Evolutionary conservation across 306 rosid genomes (phyloP).

Genomic region (Acmispon strigosus): DNA sequence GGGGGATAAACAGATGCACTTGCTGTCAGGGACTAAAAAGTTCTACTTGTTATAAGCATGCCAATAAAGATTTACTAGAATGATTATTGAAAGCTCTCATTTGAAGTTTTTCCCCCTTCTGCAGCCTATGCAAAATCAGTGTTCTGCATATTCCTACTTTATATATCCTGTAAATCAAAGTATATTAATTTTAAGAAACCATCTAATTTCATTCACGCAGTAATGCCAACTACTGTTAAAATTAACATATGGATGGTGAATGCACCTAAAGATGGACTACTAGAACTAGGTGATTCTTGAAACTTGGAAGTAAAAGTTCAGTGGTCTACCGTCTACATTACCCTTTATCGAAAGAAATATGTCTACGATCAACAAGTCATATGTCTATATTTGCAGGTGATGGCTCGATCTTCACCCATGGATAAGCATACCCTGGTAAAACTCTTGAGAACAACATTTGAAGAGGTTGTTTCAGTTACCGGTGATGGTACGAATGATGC

Average conservation of each 20-base stretch:
- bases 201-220: background rate
- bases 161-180: background rate
- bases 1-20: background rate
- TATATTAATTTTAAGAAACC: background rate
- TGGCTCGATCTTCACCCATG: conserved; percentile 98
- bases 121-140: conserved; percentile 8
- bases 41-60: background rate
- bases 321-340: background rate
- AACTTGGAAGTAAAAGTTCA: conserved; percentile 1
- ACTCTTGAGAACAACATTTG: conserved; percentile 73
- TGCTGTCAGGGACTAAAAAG: background rate
- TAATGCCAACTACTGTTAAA: background rate
- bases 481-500: conserved; percentile 99
- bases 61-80: background rate
- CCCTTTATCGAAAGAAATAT: conserved; percentile 7
- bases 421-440: conserved; percentile 92
- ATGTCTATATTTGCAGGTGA: conserved; percentile 52
- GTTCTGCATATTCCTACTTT: background rate
- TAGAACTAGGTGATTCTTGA: conserved; percentile 2
- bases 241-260: background rate
- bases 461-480: conserved; percentile 95
- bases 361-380: background rate
- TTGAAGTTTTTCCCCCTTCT: background rate
- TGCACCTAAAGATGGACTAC: background rate
- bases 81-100: background rate